Evolutionary conservation across 441 rosid genomes (phyloP), one percentile per base, ranked within the genome.

Genomic region (Lepidium campestre): DNA sequence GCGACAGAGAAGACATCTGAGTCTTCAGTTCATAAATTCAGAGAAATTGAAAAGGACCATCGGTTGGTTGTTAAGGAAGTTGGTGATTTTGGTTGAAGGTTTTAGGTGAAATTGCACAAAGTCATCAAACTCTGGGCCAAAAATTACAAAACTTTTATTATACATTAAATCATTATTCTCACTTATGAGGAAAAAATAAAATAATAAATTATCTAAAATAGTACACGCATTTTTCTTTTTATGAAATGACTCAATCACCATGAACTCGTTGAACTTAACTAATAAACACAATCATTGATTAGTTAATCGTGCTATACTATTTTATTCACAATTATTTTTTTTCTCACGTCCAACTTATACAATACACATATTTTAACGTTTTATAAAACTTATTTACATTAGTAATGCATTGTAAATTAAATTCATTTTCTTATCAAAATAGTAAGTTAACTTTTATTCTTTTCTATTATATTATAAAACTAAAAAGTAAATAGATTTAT

Each of bases 1-100:
- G 78, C 47, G 75, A 69, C 57, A 36, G 15, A 50, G 78, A 74
- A 41, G 74, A 63, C 76, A 74, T 71, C 39, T 7, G 41, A 14
- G 53, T 49, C 27, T 37, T 20, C 17, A 56, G 35, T 19, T 25
- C 52, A 65, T 32, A 19, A 49, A 55, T 44, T 62, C 57, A 69
- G 20, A 14, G n/a, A 31, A 29, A 15, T 13, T 15, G 31, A 10
- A 23, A 22, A 56, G 63, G 37, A 42, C 6, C 69, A 71, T 31
- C 52, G 72, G 75, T 59, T 61, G 72, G 75, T 59, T 61, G 77
- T 74, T 62, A 47, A 8, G 53, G 63, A 66, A 62, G 78, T 63
- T 75, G 76, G 73, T 65, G 70, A 44, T 61, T 62, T 75, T 44
- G 54, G 82, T 56, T 58, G 19, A 55, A 73, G 75, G 57, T 69